Evolutionary conservation across 2,329 filamentous ascomycete species (phyloP), one percentile per base, ranked within the genome.

Genomic region (Aspergillus cejpii): DNA sequence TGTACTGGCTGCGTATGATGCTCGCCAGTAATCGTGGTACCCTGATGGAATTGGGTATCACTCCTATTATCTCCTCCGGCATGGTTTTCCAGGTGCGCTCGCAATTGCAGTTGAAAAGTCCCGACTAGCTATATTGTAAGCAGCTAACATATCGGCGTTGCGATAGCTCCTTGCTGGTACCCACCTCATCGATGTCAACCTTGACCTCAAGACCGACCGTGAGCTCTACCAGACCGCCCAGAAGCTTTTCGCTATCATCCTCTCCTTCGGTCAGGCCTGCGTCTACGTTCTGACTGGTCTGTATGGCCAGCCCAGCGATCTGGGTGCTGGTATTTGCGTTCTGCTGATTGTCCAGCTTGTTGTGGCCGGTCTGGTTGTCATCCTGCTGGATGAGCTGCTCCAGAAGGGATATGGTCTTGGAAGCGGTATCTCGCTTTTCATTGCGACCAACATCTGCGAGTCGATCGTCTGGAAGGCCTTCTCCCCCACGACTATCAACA

Each of bases 1-100:
- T 98, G 64, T 98, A 98, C 82, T 98, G 92, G 92, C 80, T 98
- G 66, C 86, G 92, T 73, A 97, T 98, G 91, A 96, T 98, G 83
- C 83, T 97, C 81, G 92, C 92, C 66, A 95, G 88, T 85, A 98
- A 98, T 72, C 83, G 90, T 65, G 90, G 90, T 72, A 95, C 90
- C 20, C 71, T 95, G 69, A 95, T 95, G 90, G 90, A 95, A 68
- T 68, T 95, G 75, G 89, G 90, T 77, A 92, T 97, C 62, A 95
- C 92, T 19, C 94, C 94, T 62, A 98, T 98, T 73, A 97, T 98
- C 74, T 96, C 92, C 49, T 97, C 92, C 28, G 92, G 92, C 74
- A 98, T 98, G 92, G 89, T 98, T 65, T 98, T 98, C 83, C 92
- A 98, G 73, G 72, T 75, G 70, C 52, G 65, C 45, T 34, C 8